A percentile compares a stretch with the other conserved stretches of the same genome.
Conservation (phyloP, 2,329 filamentous ascomycete species). For the Exophiala xenobiotica region DNA sequence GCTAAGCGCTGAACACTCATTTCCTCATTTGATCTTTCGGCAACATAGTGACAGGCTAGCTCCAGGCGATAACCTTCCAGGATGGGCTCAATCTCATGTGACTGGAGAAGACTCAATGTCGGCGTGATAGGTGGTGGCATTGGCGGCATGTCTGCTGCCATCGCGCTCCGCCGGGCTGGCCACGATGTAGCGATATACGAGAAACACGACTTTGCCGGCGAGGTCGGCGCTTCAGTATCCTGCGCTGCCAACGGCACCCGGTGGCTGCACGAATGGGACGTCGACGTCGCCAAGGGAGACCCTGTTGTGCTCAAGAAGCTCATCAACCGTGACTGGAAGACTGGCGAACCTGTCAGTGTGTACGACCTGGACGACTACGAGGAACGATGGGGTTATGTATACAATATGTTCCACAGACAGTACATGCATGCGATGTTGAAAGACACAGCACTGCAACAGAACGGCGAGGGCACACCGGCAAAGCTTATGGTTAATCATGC, state of each 20-base stretch:
- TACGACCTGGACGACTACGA: conserved; percentile 66
- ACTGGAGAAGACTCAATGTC: conserved; percentile 29
- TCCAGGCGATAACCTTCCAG: too few relatives aligned
- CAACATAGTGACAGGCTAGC: too few relatives aligned
- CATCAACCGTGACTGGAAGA: conserved; percentile 70
- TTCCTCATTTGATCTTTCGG: too few relatives aligned
- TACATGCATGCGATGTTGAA: conserved; percentile 68
- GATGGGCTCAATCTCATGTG: too few relatives aligned
- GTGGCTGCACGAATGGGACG: conserved; percentile 68
- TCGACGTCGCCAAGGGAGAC: conserved; percentile 63
- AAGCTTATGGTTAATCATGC: conserved; percentile 58
- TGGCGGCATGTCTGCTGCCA: conserved; percentile 53
- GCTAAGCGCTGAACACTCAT: too few relatives aligned
- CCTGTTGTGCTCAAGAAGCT: conserved; percentile 65
- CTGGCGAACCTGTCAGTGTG: conserved; percentile 63
- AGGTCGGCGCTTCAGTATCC: conserved; percentile 66
- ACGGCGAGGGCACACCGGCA: conserved; percentile 55
- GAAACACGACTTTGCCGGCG: conserved; percentile 63
- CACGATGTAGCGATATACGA: conserved; percentile 65
- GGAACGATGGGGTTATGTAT: conserved; percentile 62
- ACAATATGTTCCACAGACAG: conserved; percentile 69
- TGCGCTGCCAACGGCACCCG: conserved; percentile 69
- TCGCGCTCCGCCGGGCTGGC: conserved; percentile 54
- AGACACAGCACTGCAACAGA: conserved; percentile 55
- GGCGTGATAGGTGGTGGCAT: conserved; percentile 55